These are phyloP conservation scores for Kodamaea kakaduensis DNA, from an alignment of 805 yeast genomes.

Conservation along the genomic window DNA sequence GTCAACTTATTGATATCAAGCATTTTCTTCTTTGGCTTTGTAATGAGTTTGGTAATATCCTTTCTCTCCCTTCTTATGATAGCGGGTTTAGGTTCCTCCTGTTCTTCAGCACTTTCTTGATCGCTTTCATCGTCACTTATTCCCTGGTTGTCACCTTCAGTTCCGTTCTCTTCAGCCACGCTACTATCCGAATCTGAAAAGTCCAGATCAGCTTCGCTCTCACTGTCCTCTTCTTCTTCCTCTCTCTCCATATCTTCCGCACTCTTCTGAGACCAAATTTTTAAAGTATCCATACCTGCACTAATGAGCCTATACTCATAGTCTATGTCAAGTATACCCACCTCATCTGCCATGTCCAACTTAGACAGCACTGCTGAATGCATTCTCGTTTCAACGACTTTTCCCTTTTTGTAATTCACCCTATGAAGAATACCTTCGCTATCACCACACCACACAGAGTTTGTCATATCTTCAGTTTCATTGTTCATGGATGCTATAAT, in stretches of 20 bases:
- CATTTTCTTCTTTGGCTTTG: slow-evolving; percentile 17
- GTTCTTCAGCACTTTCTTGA: slow-evolving; percentile 12
- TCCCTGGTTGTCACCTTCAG: slow-evolving; percentile 12
- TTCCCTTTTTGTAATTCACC: slow-evolving; percentile 62
- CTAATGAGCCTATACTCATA: slow-evolving; percentile 72
- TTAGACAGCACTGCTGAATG: slow-evolving; percentile 49
- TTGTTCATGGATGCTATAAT: slow-evolving; percentile 54
- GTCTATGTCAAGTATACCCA: slow-evolving; percentile 72
- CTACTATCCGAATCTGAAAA: slow-evolving; percentile 11
- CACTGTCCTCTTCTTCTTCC: slow-evolving; percentile 11
- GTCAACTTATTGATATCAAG: slow-evolving; percentile 19
- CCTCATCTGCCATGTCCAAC: slow-evolving; percentile 59
- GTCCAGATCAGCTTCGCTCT: slow-evolving; percentile 7
- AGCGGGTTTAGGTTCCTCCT: slow-evolving; percentile 12
- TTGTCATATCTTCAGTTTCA: slow-evolving; percentile 42
- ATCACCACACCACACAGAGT: slow-evolving; percentile 72
- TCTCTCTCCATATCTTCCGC: slow-evolving; percentile 16
- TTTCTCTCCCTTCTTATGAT: slow-evolving; percentile 15
- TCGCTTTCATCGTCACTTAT: slow-evolving; percentile 11
- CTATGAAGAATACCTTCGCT: slow-evolving; percentile 71
- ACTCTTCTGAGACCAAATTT: slow-evolving; percentile 61
- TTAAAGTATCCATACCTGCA: slow-evolving; percentile 79
- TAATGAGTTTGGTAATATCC: slow-evolving; percentile 10
- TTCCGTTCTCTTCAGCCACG: slow-evolving; percentile 12
- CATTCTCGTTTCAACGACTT: slow-evolving; percentile 57